Conservation (phyloP, 306 rosid genomes). For the Prunus mira region DNA sequence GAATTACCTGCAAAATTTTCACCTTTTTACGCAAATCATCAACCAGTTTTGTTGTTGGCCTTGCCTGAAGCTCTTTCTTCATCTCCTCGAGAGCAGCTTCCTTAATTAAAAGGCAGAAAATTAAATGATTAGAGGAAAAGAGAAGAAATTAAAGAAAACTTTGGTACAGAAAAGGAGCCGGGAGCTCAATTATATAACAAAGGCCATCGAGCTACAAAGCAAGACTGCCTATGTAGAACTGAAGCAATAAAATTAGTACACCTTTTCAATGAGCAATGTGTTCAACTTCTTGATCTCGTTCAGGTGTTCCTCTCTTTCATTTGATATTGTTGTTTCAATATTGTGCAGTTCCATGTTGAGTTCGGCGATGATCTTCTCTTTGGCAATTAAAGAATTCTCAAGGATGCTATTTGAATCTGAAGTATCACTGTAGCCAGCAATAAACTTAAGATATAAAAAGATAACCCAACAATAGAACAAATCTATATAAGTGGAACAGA, state of each 20-base stretch:
- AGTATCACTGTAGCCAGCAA: conserved; percentile 60
- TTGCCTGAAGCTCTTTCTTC: conserved; percentile 80
- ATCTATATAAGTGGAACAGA: neutral
- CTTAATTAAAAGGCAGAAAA: conserved; percentile 36
- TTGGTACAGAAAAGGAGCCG: neutral
- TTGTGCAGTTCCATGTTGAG: conserved; percentile 94
- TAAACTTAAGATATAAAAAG: conserved; percentile 17
- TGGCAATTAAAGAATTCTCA: conserved; percentile 89
- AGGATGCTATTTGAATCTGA: conserved; percentile 73
- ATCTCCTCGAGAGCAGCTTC: conserved; percentile 69
- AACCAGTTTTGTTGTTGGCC: conserved; percentile 80
- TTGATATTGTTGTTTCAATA: conserved; percentile 78
- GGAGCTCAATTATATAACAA: neutral
- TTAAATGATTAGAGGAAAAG: conserved; percentile 1
- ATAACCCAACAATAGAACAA: neutral
- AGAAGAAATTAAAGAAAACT: neutral
- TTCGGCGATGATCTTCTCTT: conserved; percentile 91
- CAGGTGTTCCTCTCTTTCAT: conserved; percentile 82
- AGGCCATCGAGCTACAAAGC: neutral
- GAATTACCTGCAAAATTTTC: conserved; percentile 84
- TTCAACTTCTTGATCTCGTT: conserved; percentile 83
- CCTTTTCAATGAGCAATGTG: conserved; percentile 81
- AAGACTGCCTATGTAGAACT: no score
- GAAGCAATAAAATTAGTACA: conserved; percentile 7
- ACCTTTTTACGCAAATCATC: conserved; percentile 91